Conservation (phyloP, 2,329 filamentous ascomycete genomes). For the Fusarium vanettenii region DNA sequence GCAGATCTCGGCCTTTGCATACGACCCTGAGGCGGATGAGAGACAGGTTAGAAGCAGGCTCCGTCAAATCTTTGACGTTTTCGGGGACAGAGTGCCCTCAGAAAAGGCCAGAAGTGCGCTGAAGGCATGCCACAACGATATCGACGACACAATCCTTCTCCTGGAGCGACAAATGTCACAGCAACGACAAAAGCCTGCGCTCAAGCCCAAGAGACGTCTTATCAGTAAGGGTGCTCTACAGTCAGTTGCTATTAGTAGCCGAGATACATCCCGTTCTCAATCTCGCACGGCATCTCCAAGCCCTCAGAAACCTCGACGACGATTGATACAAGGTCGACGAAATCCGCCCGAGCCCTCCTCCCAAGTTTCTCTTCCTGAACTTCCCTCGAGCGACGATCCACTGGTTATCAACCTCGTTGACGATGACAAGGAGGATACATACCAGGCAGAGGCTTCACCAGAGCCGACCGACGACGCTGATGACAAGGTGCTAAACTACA, state of each 20-base stretch:
- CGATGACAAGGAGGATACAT: constrained; percentile 56
- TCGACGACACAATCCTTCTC: constrained; percentile 50
- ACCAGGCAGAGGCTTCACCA: constrained; percentile 50
- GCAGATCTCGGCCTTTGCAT: constrained; percentile 54
- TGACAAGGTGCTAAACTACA: constrained; percentile 75
- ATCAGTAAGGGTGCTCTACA: constrained; percentile 47
- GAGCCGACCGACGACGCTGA: constrained; percentile 47
- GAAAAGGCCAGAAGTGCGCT: constrained; percentile 50
- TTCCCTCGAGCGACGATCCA: constrained; percentile 50
- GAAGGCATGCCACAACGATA: constrained; percentile 46
- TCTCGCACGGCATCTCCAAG: constrained; percentile 41
- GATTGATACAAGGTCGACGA: constrained; percentile 53
- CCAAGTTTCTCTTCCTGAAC: constrained; percentile 29
- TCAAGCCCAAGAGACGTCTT: constrained; percentile 45
- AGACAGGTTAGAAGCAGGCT: constrained; percentile 50
- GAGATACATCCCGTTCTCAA: constrained; percentile 21
- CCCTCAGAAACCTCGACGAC: constrained; percentile 48
- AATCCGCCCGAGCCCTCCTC: constrained; percentile 38
- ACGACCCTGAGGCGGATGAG: constrained; percentile 60
- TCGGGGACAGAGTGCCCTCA: constrained; percentile 46
- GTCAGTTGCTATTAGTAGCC: constrained; percentile 24
- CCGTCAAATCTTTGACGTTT: constrained; percentile 52
- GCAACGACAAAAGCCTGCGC: constrained; percentile 7
- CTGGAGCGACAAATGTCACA: constrained; percentile 37
- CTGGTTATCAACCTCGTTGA: constrained; percentile 51